Evolutionary conservation across 768 basidiomycete species (phyloP), one percentile per base, ranked within the genome.

Genomic region (Sutorius australiensis): DNA sequence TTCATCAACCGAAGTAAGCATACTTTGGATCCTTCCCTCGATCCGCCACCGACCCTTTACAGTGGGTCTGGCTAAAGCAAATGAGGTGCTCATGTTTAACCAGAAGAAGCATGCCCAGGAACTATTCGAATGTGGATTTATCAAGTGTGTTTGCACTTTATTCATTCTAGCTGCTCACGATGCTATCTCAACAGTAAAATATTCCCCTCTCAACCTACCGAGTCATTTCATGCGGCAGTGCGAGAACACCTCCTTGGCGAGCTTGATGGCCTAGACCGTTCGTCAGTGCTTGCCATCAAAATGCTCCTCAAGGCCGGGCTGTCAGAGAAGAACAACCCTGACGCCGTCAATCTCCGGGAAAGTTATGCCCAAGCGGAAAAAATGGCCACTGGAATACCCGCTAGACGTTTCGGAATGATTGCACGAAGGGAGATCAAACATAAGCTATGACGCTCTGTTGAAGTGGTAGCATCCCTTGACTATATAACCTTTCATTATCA

Each of bases 51-150:
- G 16, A 51, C 27, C 12, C 16, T 52, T 19, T 13, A n/a, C 49
- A 88, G 86, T 87, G 82, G 86, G 86, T 14, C 63, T 83, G 24
- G 78, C 79, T 13, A 81, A 79, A 58, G 86, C 87, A 27, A 88
- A 87, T 46, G 87, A 89, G 54, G 83, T 81, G 1, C 74, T 89
- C 3, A 69, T 89, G 11, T 83, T 83, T 72, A 87, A 85, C 40
- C 83, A 82, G 69, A 87, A 82, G 68, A 79, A 85, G 56, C 70
- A 64, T 1, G 80, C 82, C 0, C 72, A 80, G 55, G 83, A 86
- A 38, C 72, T 89, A 0, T 68, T 80, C 5, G 69, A 75, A 37
- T 80, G 75, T 61, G 83, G 86, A 13, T 88, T 88, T 62, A 67
- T 86, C 57, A 88, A 86, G 83, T 86, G 58, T 47, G 74, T 57